Evolutionary conservation across 306 rosid genomes (phyloP).

Genomic region (Cicer bijugum): DNA sequence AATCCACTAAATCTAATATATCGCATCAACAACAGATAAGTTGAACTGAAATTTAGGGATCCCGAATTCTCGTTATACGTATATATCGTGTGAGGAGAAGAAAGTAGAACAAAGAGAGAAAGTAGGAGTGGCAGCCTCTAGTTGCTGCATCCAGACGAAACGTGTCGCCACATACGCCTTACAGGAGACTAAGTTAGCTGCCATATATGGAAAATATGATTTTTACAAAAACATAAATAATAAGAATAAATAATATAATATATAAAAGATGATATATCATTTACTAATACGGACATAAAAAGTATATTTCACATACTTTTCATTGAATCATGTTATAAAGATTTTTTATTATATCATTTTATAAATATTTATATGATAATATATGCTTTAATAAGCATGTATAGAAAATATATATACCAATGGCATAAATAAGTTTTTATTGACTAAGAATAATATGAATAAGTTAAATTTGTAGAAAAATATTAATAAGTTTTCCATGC

Average conservation of each 20-base stretch:
- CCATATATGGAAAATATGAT: neutral
- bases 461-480: too few relatives aligned
- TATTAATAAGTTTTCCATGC: too few relatives aligned
- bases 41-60: neutral
- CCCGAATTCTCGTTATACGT: too few relatives aligned
- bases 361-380: too few relatives aligned
- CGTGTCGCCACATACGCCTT: constrained; percentile 57
- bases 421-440: too few relatives aligned
- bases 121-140: constrained; percentile 19
- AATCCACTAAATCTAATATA: neutral
- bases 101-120: constrained; percentile 10
- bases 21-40: neutral
- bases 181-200: neutral
- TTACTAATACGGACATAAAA: too few relatives aligned
- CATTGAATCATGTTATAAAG: too few relatives aligned
- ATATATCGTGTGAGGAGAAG: neutral
- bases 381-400: too few relatives aligned
- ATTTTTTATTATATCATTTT: too few relatives aligned
- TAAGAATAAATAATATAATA: neutral
- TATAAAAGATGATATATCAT: neutral
- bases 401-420: too few relatives aligned
- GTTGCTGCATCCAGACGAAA: constrained; percentile 45
- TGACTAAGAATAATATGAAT: too few relatives aligned
- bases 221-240: neutral
- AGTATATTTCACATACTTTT: too few relatives aligned